Base-by-base conservation (phyloP, 345 rosid species). In the Aquilaria malaccensis region DNA sequence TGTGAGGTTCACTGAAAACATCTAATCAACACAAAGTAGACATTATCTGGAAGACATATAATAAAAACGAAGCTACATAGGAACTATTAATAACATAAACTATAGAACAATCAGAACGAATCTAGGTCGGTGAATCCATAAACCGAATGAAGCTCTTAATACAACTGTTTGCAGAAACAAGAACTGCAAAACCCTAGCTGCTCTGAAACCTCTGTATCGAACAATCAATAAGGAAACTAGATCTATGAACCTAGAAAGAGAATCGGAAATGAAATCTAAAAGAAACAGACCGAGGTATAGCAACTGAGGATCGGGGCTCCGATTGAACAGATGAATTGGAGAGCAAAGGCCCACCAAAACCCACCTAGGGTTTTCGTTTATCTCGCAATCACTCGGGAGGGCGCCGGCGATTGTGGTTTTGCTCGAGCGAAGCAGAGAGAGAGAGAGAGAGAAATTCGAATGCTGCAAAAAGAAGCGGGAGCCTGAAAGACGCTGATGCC, bases 391-490 rank as follows among this genome's bases (percentile, higher is more conserved):
- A 29, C 31, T 43, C 65, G 2, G 50, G 41, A 14, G 15, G 12
- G 33, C 22, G n/a, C 22, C 58, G 30, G 41, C 10, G 56, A 12
- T 13, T 51, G 37, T 15, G 46, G 10, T 13, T 30, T 32, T 52
- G 65, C 52, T 56, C 14, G 50, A 65, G 74, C 41, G 57, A 64
- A 45, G 41, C 11, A n/a, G 6, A 33, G 11, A 30, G 52, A 48
- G 7, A 14, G 51, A 41, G 11, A 6, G 32, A 30, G 11, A 6
- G 46, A 58, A 57, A n/a, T 87, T 85, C 83, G 90, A 85, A 83
- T 81, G 80, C 30, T 53, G 47, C 7, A 50, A 77, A 64, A 76
- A 81, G 85, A 70, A 83, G 95, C 95, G 91, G 88, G 91, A 84
- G 75, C 84, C 77, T 66, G 45, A 10, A 6, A 2, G 66, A 72